A percentile compares a stretch with the other conserved stretches of the same genome.
Conservation (phyloP, 1,284 basidiomycete species). For the Stygiomarasmius scandens region DNA sequence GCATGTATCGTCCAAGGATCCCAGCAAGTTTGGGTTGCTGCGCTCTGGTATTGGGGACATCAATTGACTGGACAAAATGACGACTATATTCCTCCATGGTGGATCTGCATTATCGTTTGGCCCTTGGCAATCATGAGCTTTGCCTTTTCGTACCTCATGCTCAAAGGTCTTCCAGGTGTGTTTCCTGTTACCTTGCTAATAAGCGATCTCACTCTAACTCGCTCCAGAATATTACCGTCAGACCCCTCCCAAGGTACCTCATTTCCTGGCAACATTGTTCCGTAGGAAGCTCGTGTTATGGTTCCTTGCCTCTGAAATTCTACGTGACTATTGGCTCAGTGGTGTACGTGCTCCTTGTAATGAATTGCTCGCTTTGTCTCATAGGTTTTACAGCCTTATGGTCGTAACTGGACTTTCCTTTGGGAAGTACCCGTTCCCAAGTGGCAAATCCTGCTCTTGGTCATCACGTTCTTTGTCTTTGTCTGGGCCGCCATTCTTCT, state of each 20-base stretch:
- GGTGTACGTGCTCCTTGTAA: slow-evolving; percentile 56
- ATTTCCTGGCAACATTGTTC: slow-evolving; percentile 87
- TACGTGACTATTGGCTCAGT: slow-evolving; percentile 92
- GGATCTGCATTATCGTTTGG: slow-evolving; percentile 84
- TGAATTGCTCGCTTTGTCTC: slow-evolving; percentile 8
- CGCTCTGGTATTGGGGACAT: slow-evolving; percentile 93
- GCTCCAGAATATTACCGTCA: slow-evolving; percentile 78
- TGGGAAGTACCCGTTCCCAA: slow-evolving; percentile 85
- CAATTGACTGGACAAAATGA: slow-evolving; percentile 62
- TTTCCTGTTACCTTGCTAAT: slow-evolving; percentile 10
- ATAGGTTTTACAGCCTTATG: slow-evolving; percentile 65
- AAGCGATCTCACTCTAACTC: neutral
- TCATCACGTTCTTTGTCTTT: slow-evolving; percentile 82
- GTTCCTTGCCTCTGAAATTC: slow-evolving; percentile 88
- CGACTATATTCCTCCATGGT: slow-evolving; percentile 69
- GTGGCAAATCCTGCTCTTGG: slow-evolving; percentile 81
- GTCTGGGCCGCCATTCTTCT: slow-evolving; percentile 80
- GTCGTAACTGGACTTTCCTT: slow-evolving; percentile 91
- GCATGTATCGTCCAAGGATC: slow-evolving; percentile 92
- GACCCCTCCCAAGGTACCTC: slow-evolving; percentile 90
- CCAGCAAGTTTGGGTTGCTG: slow-evolving; percentile 92
- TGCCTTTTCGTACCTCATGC: slow-evolving; percentile 79
- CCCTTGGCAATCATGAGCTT: slow-evolving; percentile 77
- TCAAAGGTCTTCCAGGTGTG: slow-evolving; percentile 82
- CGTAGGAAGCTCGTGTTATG: slow-evolving; percentile 88